A percentile compares a stretch with the other conserved stretches of the same genome.
Evolutionary conservation across 768 basidiomycete species (phyloP).

Genomic region (Termitomyces sp.): DNA sequence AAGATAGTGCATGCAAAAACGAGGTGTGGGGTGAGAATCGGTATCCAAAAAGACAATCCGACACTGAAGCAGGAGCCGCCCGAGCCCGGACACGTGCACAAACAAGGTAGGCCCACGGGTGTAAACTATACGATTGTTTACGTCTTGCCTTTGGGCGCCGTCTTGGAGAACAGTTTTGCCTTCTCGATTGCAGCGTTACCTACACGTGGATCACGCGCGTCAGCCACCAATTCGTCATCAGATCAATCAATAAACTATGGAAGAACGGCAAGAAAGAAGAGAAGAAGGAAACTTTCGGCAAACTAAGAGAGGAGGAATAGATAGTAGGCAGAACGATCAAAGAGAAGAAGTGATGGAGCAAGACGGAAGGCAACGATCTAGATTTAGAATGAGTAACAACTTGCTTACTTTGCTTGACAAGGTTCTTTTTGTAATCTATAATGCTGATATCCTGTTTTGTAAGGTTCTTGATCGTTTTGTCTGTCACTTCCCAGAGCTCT

Average conservation of each 20-base stretch:
- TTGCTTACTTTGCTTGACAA: constrained; percentile 71
- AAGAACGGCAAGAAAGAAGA: not conserved
- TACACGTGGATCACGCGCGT: constrained; percentile 21
- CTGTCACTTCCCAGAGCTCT: constrained; percentile 98
- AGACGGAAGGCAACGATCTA: not conserved
- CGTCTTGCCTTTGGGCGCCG: constrained; percentile 62
- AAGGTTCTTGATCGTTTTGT: constrained; percentile 88
- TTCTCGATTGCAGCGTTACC: constrained; percentile 87
- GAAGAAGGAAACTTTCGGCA: no score
- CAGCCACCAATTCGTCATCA: constrained; percentile 4
- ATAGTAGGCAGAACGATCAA: no score
- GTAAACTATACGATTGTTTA: constrained; percentile 22
- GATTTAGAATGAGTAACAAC: not conserved
- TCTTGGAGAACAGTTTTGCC: constrained; percentile 90
- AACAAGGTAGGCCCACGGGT: not conserved
- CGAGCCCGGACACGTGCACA: constrained; percentile 5
- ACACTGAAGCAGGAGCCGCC: not conserved
- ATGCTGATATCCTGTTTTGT: constrained; percentile 90
- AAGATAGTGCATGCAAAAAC: not conserved
- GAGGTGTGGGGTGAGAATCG: not conserved
- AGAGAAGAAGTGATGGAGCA: not conserved
- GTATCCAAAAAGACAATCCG: not conserved
- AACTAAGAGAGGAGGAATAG: no score
- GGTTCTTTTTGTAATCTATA: constrained; percentile 86
- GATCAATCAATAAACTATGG: not conserved